A percentile compares a stretch with the other conserved stretches of the same genome.
Conservation (phyloP, 805 yeast species). For the Ogataea neopini region DNA sequence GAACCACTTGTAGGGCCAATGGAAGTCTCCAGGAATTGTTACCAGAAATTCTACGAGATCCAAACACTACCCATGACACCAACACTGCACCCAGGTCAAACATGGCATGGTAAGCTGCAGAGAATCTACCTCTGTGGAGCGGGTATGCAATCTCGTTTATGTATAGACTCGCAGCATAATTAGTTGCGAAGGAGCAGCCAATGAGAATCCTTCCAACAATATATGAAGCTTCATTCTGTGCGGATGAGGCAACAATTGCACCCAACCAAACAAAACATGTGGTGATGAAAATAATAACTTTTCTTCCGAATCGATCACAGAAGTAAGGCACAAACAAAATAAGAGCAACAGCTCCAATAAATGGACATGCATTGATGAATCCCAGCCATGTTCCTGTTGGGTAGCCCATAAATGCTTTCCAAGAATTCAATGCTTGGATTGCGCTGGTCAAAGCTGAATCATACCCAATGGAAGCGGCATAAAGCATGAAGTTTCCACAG, state of each 20-base stretch:
- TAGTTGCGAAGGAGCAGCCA: conserved; percentile 21
- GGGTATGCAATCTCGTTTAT: conserved; percentile 40
- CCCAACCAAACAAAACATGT: conserved; percentile 19
- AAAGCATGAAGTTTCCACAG: conserved; percentile 17
- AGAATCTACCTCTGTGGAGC: conserved; percentile 31
- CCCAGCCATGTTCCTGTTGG: conserved; percentile 25
- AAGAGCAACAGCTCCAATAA: conserved; percentile 21
- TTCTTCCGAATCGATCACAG: conserved; percentile 22
- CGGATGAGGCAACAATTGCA: conserved; percentile 22
- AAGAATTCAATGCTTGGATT: conserved; percentile 20
- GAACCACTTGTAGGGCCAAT: conserved; percentile 39
- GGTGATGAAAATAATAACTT: conserved; percentile 14
- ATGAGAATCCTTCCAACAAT: conserved; percentile 20
- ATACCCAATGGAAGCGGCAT: conserved; percentile 23
- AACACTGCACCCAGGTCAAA: conserved; percentile 46
- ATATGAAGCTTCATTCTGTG: conserved; percentile 20
- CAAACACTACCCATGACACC: conserved; percentile 46
- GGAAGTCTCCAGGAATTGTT: conserved; percentile 42
- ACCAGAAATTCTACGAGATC: conserved; percentile 33
- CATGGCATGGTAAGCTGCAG: conserved; percentile 41
- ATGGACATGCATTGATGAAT: conserved; percentile 23
- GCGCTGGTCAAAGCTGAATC: conserved; percentile 23
- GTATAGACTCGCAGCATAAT: conserved; percentile 22
- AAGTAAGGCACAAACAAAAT: conserved; percentile 19
- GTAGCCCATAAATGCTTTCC: conserved; percentile 19